These are phyloP conservation scores for Thielaviopsis musarum DNA, from an alignment of 2,329 filamentous ascomycete genomes.

Conservation along the genomic window DNA sequence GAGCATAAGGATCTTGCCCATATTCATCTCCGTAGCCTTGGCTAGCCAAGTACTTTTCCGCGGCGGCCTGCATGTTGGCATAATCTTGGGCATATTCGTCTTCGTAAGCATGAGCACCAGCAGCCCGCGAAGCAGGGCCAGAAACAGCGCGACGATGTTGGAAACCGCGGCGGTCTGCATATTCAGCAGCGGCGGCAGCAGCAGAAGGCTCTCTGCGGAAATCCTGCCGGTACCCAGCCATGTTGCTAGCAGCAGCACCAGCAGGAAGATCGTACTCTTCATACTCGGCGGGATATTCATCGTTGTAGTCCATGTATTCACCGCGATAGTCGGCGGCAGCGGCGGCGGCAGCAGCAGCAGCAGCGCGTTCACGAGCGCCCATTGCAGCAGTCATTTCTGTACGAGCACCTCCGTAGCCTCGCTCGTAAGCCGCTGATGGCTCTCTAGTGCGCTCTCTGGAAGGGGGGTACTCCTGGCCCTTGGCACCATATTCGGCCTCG, in stretches of 20 bases:
- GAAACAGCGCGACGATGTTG: neutral
- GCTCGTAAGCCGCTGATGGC: constrained; percentile 3
- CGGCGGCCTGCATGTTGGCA: neutral
- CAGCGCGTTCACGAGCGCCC: neutral
- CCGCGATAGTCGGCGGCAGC: constrained; percentile 2
- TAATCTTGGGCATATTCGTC: neutral
- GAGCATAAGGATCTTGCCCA: neutral
- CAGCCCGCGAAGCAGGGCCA: constrained; percentile 1
- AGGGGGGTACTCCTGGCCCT: neutral
- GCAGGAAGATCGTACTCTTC: constrained; percentile 7
- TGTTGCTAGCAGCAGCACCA: constrained; percentile 7
- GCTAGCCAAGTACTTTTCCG: neutral
- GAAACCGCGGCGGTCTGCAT: constrained; percentile 7
- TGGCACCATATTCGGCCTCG: constrained; percentile 7
- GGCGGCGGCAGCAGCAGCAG: constrained; percentile 5
- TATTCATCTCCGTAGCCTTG: constrained; percentile 1
- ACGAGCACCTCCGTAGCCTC: constrained; percentile 1
- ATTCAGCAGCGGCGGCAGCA: neutral
- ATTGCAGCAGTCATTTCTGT: neutral
- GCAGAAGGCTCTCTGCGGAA: constrained; percentile 5
- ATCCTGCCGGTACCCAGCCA: constrained; percentile 8
- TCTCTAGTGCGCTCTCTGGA: constrained; percentile 3
- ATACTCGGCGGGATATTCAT: constrained; percentile 7
- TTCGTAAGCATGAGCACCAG: constrained; percentile 4
- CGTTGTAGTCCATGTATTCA: constrained; percentile 9